A percentile compares a stretch with the other conserved stretches of the same genome.
These are phyloP conservation scores for Paramyrothecium sp. DNA, from an alignment of 2,329 filamentous ascomycete species.

Conservation along the genomic window DNA sequence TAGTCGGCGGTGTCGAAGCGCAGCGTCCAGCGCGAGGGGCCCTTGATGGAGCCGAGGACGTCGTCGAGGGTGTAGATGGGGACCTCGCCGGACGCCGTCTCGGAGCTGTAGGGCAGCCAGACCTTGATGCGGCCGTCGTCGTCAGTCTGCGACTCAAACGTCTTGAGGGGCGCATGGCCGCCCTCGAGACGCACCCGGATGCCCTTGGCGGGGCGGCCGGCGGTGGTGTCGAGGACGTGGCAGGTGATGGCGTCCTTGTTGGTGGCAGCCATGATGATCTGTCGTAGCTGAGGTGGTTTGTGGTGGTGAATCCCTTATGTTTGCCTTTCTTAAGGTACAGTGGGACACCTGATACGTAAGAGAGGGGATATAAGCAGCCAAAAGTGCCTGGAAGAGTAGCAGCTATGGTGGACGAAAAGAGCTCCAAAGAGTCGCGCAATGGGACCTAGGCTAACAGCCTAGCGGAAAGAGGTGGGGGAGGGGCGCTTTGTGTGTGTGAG, in stretches of 20 bases:
- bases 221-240: constrained; percentile 81
- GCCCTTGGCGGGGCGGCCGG: constrained; percentile 64
- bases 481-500: too few species aligned
- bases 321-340: too few species aligned
- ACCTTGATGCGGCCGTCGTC: constrained; percentile 70
- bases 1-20: constrained; percentile 72
- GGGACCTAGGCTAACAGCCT: too few species aligned
- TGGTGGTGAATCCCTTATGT: neutral
- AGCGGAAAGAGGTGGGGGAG: too few species aligned
- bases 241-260: constrained; percentile 72
- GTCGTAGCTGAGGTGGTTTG: neutral
- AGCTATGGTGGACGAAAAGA: too few species aligned
- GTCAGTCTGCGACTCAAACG: constrained; percentile 70
- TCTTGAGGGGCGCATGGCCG: constrained; percentile 34
- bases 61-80: constrained; percentile 58
- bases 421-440: too few species aligned
- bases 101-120: constrained; percentile 62
- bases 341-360: too few species aligned
- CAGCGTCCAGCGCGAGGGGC: constrained; percentile 62
- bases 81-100: constrained; percentile 51
- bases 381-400: too few species aligned
- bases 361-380: too few species aligned
- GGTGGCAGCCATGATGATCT: constrained; percentile 13
- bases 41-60: constrained; percentile 44
- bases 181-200: constrained; percentile 67